Conservation (phyloP, 192 early-diverging fungal genomes). For the Neocallimastix lanati region DNA sequence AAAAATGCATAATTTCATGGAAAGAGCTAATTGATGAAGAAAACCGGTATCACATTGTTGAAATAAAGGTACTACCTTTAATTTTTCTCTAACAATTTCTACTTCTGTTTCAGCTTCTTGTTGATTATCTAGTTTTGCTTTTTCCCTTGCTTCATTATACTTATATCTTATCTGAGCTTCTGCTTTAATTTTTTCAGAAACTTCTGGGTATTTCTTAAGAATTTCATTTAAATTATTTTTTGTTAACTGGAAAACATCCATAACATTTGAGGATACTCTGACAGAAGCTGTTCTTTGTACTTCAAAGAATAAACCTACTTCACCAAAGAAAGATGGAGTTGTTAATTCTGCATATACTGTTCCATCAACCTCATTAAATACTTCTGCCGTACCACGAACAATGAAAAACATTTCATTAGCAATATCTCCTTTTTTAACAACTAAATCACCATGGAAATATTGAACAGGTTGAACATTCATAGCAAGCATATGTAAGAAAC, state of each 20-base stretch:
- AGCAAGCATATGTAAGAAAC: constrained; percentile 29
- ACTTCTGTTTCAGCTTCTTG: constrained; percentile 22
- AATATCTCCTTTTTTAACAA: constrained; percentile 24
- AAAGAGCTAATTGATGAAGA: constrained; percentile 26
- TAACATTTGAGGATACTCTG: constrained; percentile 8
- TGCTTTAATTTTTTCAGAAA: constrained; percentile 16
- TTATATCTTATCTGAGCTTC: constrained; percentile 23
- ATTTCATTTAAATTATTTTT: constrained; percentile 21
- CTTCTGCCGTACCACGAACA: constrained; percentile 20
- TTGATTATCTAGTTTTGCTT: constrained; percentile 7
- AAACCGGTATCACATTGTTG: constrained; percentile 19
- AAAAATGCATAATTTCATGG: constrained; percentile 14
- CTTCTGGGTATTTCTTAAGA: constrained; percentile 20
- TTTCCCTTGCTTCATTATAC: constrained; percentile 21
- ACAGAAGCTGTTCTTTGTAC: constrained; percentile 27
- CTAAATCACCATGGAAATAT: constrained; percentile 14
- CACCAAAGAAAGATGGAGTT: constrained; percentile 30
- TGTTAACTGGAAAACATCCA: constrained; percentile 25
- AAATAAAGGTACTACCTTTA: constrained; percentile 28
- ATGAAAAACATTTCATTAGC: constrained; percentile 34
- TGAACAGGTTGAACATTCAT: constrained; percentile 21
- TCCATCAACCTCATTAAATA: constrained; percentile 21
- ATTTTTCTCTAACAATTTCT: constrained; percentile 30
- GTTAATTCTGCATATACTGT: constrained; percentile 22
- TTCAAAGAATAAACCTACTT: constrained; percentile 27